Evolutionary conservation across 257 asterid genomes (phyloP).

Genomic region (Solanum boliviense): DNA sequence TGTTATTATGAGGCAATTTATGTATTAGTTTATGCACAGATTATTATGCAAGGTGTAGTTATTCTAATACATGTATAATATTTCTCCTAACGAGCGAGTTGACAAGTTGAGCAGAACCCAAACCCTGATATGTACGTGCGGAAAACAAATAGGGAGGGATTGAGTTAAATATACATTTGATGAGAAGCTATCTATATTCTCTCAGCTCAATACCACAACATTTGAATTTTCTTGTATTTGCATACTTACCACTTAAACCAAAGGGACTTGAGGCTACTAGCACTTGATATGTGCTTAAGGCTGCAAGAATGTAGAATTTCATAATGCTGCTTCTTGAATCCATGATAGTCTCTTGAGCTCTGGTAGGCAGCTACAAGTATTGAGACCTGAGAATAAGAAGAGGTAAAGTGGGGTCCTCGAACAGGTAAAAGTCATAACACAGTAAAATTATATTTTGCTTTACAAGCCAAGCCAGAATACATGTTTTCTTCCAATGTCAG

Average conservation of each 20-base stretch:
- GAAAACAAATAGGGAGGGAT: not conserved
- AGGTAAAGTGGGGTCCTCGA: not conserved
- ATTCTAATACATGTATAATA: not conserved
- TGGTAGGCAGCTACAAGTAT: not conserved
- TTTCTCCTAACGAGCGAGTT: not conserved
- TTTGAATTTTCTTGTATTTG: not conserved
- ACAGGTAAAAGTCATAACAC: not conserved
- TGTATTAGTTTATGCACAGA: not conserved
- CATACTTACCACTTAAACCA: not conserved
- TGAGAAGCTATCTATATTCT: not conserved
- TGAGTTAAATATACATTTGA: not conserved
- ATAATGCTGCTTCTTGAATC: not conserved
- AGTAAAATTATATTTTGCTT: not conserved
- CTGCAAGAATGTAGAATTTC: not conserved
- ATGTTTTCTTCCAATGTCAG: conserved; percentile 1
- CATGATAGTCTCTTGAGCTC: not conserved
- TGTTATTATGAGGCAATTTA: not conserved
- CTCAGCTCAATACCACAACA: not conserved
- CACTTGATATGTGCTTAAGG: not conserved
- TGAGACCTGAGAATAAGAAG: not conserved
- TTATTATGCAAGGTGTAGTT: not conserved
- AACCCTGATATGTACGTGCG: too few relatives aligned
- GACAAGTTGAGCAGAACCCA: not conserved
- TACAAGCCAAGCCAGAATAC: not conserved
- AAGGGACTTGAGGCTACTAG: not conserved